A percentile compares a stretch with the other conserved stretches of the same genome.
phyloP scores from a whole-genome alignment of 495 filamentous ascomycete genomes.

The Tuber indicum region DNA sequence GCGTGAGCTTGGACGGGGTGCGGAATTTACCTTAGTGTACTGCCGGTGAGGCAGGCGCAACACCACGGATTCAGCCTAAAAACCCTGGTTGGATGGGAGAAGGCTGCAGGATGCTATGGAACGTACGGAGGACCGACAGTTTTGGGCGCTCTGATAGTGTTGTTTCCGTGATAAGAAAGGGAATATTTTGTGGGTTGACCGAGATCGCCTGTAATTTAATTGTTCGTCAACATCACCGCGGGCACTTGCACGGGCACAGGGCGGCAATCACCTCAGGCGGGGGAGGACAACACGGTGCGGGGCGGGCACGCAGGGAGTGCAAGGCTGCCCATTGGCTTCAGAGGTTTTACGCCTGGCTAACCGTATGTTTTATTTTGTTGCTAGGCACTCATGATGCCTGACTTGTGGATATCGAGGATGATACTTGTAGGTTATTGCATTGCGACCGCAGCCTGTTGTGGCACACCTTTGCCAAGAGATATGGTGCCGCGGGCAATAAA shows the following conservation, averaged over 20 bases:
- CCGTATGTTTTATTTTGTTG: background rate
- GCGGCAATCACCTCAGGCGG: background rate
- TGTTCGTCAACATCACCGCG: too few species aligned
- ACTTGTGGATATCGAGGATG: background rate
- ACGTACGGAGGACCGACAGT: background rate
- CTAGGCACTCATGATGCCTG: background rate
- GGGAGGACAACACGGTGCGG: background rate
- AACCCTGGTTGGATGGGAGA: background rate
- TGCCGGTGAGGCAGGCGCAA: background rate
- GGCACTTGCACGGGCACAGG: background rate
- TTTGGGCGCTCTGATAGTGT: background rate
- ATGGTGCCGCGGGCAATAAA: too few species aligned
- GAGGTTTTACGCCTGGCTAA: background rate
- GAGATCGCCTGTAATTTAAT: background rate
- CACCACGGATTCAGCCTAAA: background rate
- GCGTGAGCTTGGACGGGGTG: background rate
- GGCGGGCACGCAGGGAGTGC: slow-evolving; percentile 2
- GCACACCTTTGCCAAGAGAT: background rate
- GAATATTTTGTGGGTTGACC: background rate
- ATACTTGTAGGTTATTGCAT: background rate
- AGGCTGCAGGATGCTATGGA: background rate
- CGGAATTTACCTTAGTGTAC: background rate
- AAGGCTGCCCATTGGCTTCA: background rate
- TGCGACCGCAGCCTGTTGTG: background rate
- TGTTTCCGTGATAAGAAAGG: background rate